Base-by-base conservation (phyloP, 2,329 filamentous ascomycete species). In the Neonectria sp. region DNA sequence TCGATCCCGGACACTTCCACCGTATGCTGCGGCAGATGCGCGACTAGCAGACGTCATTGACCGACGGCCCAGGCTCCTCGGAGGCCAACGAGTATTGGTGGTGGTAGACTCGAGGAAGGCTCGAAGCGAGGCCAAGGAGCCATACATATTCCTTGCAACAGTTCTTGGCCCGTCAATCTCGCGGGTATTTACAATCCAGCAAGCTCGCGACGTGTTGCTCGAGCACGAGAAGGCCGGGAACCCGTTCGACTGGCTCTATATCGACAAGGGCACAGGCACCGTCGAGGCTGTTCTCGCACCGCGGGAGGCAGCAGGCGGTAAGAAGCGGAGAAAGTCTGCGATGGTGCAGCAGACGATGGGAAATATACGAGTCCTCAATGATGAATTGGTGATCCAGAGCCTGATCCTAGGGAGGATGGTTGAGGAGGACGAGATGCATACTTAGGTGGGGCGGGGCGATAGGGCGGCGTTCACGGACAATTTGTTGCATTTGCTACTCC, bases 351-450 rank as follows among this genome's bases (percentile, higher is more conserved):
- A 64, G 17, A 76, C 82, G 49, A 82, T 85, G 13, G 84, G 86
- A 73, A 87, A 81, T 67, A 84, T 95, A 43, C 88, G 87, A 69
- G 87, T 96, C 51, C 88, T 97, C 59, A 92, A 91, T 63, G 92
- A 97, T 78, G 95, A 98, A 81, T 90, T 95, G 77, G 90, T 98
- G 25, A 91, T 97, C 62, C 95, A 99, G 84, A 98, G 95, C 79
- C 83, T 98, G 66, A 98, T 99, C 70, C 79, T 97, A 57, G 95
- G 95, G 1, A 89, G 90, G 68, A 82, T 98, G 72, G 88, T 95
- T 59, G 91, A 93, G 68, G 88, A 89, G 56, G 85, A 82, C 13
- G 86, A 89, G 71, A 75, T 79, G 73, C 65, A 73, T 65, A 65
- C 37, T 48, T 73, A 69, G 52, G 21, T 21, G 21, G 21, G 21